Evolutionary conservation across 257 asterid species (phyloP), one percentile per base, ranked within the genome.

Genomic region (Ophiorrhiza pumila): DNA sequence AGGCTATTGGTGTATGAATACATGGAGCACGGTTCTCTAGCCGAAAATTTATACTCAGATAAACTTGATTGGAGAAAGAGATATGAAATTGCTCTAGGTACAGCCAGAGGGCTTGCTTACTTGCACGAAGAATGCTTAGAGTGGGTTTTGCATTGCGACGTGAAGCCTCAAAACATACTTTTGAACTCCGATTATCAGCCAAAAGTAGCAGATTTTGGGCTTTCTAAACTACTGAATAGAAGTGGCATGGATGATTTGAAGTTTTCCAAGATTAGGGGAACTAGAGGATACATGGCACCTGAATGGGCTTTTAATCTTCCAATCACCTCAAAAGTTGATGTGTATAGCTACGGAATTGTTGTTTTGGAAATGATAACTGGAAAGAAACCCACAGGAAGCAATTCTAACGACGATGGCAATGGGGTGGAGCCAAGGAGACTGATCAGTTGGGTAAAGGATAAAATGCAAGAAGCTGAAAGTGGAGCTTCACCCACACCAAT

Each of bases 271-370:
- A 82, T 82, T 31, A 65, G 85, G 46, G 89, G 89, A 39, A 84
- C 86, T 5, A 80, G 83, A 71, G 89, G 89, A 8, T 85, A 85
- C 75, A 82, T 84, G 86, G 88, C 88, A 31, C 86, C 86, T 3
- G 86, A 84, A 74, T 84, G 89, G 89, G 76, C 77, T 34, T 66
- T 65, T 17, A 76, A 80, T 46, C 81, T 77, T 27, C 83, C 85
- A 6, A 82, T 82, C 7, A 85, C 89, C 5, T 80, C 87, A 0
- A 85, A 85, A 58, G 89, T 85, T 1, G 87, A 85, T 58, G 87
- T 85, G 25, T 82, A 85, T 57, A 82, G 87, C 66, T 85, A 75
- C 7, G 89, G 89, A 2, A 68, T 84, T 17, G 86, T 84, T 4
- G 74, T 84, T 37, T 15, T 84, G 76, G 88, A 82, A 31, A 69